A percentile compares a stretch with the other conserved stretches of the same genome.
phyloP scores from a whole-genome alignment of 1,284 basidiomycete species.

The Afroboletus lepidellus region DNA sequence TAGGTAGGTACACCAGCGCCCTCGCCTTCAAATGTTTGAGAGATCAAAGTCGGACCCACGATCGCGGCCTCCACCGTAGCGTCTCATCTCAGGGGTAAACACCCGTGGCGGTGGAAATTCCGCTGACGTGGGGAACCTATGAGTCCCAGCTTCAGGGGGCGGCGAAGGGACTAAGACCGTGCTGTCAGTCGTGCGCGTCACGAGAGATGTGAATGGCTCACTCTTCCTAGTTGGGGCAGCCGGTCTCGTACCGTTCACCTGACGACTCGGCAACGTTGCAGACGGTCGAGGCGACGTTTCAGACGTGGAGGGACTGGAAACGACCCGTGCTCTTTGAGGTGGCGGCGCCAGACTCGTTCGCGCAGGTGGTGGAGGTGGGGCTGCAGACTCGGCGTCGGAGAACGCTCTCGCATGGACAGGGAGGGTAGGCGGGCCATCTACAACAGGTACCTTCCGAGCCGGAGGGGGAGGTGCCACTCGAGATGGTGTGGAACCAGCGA shows the following conservation, averaged over 20 bases:
- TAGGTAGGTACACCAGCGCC: background rate
- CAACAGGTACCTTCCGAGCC: constrained; percentile 22
- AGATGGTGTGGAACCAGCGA: constrained; percentile 19
- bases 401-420: constrained; percentile 40
- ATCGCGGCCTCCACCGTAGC: constrained; percentile 62
- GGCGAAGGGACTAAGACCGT: constrained; percentile 64
- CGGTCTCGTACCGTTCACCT: constrained; percentile 32
- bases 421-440: constrained; percentile 37
- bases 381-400: constrained; percentile 31
- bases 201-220: constrained; percentile 33
- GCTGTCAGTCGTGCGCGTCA: background rate
- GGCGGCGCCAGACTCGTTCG: constrained; percentile 22
- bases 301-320: constrained; percentile 19
- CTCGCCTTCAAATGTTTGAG: constrained; percentile 41
- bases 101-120: constrained; percentile 76
- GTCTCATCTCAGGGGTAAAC: constrained; percentile 48
- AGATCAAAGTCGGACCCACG: constrained; percentile 71
- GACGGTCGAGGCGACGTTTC: constrained; percentile 19
- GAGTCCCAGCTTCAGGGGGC: constrained; percentile 63
- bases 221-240: constrained; percentile 47
- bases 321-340: constrained; percentile 26
- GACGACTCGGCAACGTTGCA: constrained; percentile 5
- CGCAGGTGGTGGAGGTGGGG: constrained; percentile 38
- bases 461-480: constrained; percentile 35
- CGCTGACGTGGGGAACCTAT: constrained; percentile 65